phyloP scores from a whole-genome alignment of 768 basidiomycete species.

The Clavulina sp. region DNA sequence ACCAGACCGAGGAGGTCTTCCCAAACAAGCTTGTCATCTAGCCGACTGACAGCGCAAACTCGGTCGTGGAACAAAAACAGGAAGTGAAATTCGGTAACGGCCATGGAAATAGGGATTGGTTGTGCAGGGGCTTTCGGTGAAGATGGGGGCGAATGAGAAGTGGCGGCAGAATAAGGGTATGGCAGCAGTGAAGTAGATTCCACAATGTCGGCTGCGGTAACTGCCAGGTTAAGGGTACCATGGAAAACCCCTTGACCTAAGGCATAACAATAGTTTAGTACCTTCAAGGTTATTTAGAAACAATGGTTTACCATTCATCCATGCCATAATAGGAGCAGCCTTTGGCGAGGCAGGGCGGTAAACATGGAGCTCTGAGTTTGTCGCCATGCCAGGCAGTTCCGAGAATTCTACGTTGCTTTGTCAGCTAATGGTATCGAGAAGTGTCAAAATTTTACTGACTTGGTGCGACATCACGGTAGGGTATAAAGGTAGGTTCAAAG shows the following conservation, averaged over 20 bases:
- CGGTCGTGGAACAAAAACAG: slow-evolving; percentile 67
- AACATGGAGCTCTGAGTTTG: slow-evolving; percentile 65
- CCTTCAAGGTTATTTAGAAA: background rate
- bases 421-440: too few species aligned
- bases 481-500: slow-evolving; percentile 55
- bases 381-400: slow-evolving; percentile 67
- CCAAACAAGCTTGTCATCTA: slow-evolving; percentile 68
- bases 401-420: slow-evolving; percentile 77
- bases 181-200: slow-evolving; percentile 65
- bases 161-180: slow-evolving; percentile 35
- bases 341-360: slow-evolving; percentile 51
- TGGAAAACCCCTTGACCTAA: slow-evolving; percentile 74
- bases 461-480: slow-evolving; percentile 59
- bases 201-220: slow-evolving; percentile 47
- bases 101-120: slow-evolving; percentile 49
- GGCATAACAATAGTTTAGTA: slow-evolving; percentile 1
- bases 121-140: slow-evolving; percentile 3
- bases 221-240: slow-evolving; percentile 48
- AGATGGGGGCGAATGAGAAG: slow-evolving; percentile 13
- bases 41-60: slow-evolving; percentile 55
- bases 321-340: slow-evolving; percentile 46
- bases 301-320: slow-evolving; percentile 62
- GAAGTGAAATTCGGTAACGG: slow-evolving; percentile 85
- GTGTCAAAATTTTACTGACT: too few species aligned
- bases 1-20: slow-evolving; percentile 75